Percentiles rank a stretch among this genome's conserved stretches.
These are phyloP conservation scores for Candida railenensis DNA, from an alignment of 805 yeast genomes.

Conservation along the genomic window DNA sequence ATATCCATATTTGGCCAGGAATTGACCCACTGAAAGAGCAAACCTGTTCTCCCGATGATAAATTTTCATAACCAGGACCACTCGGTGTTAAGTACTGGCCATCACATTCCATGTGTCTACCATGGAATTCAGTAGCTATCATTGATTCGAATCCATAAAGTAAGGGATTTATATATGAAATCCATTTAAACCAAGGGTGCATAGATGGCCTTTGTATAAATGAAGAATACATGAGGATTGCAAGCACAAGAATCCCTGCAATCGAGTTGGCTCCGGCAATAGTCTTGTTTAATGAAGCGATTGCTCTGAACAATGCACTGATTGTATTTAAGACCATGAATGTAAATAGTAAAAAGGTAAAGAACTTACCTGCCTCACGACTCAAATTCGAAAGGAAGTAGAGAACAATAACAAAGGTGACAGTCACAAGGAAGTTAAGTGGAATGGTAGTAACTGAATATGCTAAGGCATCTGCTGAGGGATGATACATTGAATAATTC, in stretches of 20 bases:
- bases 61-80: conserved; percentile 23
- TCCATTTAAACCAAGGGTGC: conserved; percentile 36
- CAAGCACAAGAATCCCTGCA: conserved; percentile 46
- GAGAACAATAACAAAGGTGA: conserved; percentile 22
- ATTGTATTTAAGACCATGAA: conserved; percentile 51
- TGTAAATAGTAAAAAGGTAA: conserved; percentile 47
- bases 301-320: conserved; percentile 51
- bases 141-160: conserved; percentile 29
- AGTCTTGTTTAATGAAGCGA: conserved; percentile 51
- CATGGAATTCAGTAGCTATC: conserved; percentile 29
- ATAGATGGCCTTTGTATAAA: conserved; percentile 30
- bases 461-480: conserved; percentile 26
- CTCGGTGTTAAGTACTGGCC: conserved; percentile 19
- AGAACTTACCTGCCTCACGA: conserved; percentile 54
- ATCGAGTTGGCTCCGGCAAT: conserved; percentile 57
- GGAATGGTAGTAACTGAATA: conserved; percentile 22
- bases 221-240: conserved; percentile 27
- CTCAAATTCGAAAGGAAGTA: conserved; percentile 39
- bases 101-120: conserved; percentile 26
- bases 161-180: conserved; percentile 37
- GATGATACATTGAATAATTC: conserved; percentile 27
- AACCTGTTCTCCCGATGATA: conserved; percentile 14
- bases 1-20: conserved; percentile 18
- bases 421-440: conserved; percentile 17
- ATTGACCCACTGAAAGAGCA: conserved; percentile 19